phyloP scores from a whole-genome alignment of 1,284 basidiomycete species.

The Kalmanozyma brasiliensis region DNA sequence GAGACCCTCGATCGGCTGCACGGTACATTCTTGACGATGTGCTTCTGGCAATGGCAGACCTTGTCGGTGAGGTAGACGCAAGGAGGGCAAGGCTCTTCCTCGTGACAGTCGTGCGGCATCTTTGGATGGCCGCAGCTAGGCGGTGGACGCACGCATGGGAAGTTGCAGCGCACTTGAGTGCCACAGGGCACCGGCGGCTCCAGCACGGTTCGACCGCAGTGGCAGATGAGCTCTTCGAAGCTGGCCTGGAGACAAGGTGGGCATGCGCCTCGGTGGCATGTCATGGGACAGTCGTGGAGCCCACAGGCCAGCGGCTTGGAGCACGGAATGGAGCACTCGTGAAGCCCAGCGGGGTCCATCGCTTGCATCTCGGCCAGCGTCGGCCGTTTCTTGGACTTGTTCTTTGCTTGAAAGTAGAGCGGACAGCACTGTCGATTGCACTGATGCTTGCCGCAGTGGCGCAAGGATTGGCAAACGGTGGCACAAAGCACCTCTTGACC shows the following conservation, averaged over 20 bases:
- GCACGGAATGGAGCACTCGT: conserved; percentile 60
- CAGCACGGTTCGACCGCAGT: conserved; percentile 64
- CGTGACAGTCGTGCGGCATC: conserved; percentile 64
- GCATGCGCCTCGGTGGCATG: conserved; percentile 65
- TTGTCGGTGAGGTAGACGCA: conserved; percentile 64
- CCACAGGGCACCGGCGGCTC: conserved; percentile 67
- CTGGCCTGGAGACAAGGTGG: conserved; percentile 64
- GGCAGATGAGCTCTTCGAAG: conserved; percentile 64
- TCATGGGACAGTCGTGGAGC: conserved; percentile 57
- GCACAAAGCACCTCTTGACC: conserved; percentile 57
- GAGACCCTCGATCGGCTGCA: conserved; percentile 60
- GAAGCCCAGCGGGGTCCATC: conserved; percentile 61
- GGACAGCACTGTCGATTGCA: conserved; percentile 63
- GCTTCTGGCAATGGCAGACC: conserved; percentile 62
- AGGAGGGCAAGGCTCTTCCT: conserved; percentile 62
- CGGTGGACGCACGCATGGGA: conserved; percentile 60
- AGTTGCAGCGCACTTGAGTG: conserved; percentile 58
- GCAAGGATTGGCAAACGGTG: conserved; percentile 56
- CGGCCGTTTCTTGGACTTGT: conserved; percentile 49
- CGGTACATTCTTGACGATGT: conserved; percentile 60
- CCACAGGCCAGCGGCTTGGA: conserved; percentile 61
- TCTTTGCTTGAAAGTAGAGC: conserved; percentile 60
- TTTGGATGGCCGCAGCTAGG: conserved; percentile 66
- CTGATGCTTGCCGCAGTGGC: conserved; percentile 61
- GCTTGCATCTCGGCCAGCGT: conserved; percentile 51